A percentile compares a stretch with the other conserved stretches of the same genome.
phyloP scores from a whole-genome alignment of 2,329 filamentous ascomycete species.

The Colletotrichum gloeosporioides region DNA sequence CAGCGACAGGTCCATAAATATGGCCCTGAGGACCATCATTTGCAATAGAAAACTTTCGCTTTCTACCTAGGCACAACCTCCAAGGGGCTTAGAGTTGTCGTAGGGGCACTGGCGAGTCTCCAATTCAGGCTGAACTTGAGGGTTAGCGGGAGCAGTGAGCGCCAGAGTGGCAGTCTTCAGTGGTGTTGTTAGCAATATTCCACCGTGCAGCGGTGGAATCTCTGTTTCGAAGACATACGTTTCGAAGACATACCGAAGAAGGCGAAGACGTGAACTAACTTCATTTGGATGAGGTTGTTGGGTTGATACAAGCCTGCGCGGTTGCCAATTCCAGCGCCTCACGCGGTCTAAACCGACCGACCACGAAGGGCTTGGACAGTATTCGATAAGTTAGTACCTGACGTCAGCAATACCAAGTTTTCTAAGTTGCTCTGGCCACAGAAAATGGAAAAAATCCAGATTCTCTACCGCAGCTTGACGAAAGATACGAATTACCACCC shows the following conservation, averaged over 20 bases:
- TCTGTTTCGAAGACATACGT: too few relatives aligned
- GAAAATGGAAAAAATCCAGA: not conserved
- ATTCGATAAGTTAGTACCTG: not conserved
- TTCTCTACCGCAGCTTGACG: not conserved
- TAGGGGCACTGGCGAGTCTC: not conserved
- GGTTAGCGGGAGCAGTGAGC: not conserved
- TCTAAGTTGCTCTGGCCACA: not conserved
- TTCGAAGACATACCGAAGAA: not conserved
- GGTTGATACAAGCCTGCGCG: not conserved
- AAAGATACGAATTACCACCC: not conserved
- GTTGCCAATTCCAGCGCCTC: not conserved
- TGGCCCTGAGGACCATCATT: not conserved
- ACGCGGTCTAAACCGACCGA: not conserved
- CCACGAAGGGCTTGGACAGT: not conserved
- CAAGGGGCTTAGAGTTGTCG: not conserved
- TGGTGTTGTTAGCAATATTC: too few relatives aligned
- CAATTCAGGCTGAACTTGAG: not conserved
- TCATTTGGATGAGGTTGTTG: not conserved
- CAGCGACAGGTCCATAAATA: not conserved
- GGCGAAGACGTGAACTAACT: not conserved
- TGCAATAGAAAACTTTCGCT: too few relatives aligned
- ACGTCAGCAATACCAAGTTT: not conserved
- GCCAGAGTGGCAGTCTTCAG: not conserved
- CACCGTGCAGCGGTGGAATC: too few relatives aligned
- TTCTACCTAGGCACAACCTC: not conserved